A percentile compares a stretch with the other conserved stretches of the same genome.
These are phyloP conservation scores for Hericium erinaceus DNA, from an alignment of 768 basidiomycete genomes.

Conservation along the genomic window DNA sequence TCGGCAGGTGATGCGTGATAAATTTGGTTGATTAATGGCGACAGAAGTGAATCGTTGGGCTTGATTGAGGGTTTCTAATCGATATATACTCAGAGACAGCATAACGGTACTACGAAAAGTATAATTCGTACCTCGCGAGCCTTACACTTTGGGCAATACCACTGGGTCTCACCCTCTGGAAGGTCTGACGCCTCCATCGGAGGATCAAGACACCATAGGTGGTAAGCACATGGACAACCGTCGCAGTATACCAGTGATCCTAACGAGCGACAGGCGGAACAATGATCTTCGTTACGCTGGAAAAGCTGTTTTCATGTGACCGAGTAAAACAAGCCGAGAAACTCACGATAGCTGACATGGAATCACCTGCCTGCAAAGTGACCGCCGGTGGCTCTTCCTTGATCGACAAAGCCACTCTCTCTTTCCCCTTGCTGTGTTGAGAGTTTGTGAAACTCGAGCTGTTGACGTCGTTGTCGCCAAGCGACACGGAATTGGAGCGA, in stretches of 20 bases:
- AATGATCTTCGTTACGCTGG: slow-evolving; percentile 72
- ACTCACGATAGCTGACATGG: slow-evolving; percentile 29
- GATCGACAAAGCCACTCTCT: slow-evolving; percentile 22
- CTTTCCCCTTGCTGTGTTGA: slow-evolving; percentile 32
- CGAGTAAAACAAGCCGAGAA: not conserved
- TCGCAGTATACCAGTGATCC: slow-evolving; percentile 95
- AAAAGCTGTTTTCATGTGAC: slow-evolving; percentile 1
- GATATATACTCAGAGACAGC: not conserved
- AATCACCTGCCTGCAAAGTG: slow-evolving; percentile 28
- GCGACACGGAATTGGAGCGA: slow-evolving; percentile 42
- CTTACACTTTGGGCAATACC: slow-evolving; percentile 71
- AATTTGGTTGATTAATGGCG: slow-evolving; percentile 62
- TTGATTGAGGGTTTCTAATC: slow-evolving; percentile 58
- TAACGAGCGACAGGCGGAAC: slow-evolving; percentile 70
- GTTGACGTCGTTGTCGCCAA: slow-evolving; percentile 16
- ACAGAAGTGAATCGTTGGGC: slow-evolving; percentile 57
- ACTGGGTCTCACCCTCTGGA: slow-evolving; percentile 60
- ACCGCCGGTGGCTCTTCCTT: slow-evolving; percentile 36
- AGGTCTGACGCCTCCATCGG: slow-evolving; percentile 86
- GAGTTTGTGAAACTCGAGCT: not conserved
- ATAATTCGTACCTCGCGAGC: slow-evolving; percentile 48
- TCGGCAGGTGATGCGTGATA: slow-evolving; percentile 66
- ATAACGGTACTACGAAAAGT: not conserved
- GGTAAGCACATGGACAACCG: slow-evolving; percentile 92
- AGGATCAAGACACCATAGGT: slow-evolving; percentile 94